Evolutionary conservation across 768 basidiomycete genomes (phyloP).

Genomic region (Boletus barrowsii): DNA sequence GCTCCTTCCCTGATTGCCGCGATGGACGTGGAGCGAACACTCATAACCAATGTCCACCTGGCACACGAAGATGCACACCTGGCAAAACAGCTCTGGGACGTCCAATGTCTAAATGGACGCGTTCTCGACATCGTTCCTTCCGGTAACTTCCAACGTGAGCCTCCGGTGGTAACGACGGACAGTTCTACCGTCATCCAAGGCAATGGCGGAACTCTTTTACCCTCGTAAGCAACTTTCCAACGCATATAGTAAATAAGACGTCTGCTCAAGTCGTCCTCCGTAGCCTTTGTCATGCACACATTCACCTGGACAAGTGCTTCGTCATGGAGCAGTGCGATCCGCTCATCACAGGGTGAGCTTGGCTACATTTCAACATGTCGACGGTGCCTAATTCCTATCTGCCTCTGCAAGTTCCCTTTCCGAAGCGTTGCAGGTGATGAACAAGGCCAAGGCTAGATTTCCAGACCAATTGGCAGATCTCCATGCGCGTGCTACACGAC

Average conservation of each 20-base stretch:
- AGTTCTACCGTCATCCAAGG: slow-evolving; percentile 18
- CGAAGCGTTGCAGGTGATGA: slow-evolving; percentile 54
- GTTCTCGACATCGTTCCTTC: slow-evolving; percentile 25
- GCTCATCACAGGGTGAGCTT: slow-evolving; percentile 49
- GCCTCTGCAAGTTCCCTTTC: slow-evolving; percentile 42
- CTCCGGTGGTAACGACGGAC: not conserved
- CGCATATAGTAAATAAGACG: slow-evolving; percentile 14
- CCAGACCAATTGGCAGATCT: slow-evolving; percentile 43
- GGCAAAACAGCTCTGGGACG: slow-evolving; percentile 31
- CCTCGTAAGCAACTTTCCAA: slow-evolving; percentile 25
- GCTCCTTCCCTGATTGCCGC: not conserved
- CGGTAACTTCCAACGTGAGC: not conserved
- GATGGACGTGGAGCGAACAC: slow-evolving; percentile 4
- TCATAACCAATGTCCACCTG: slow-evolving; percentile 30
- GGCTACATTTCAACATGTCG: not conserved
- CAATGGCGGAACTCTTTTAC: slow-evolving; percentile 29
- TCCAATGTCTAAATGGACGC: slow-evolving; percentile 29
- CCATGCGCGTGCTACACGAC: slow-evolving; percentile 47
- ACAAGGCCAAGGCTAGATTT: slow-evolving; percentile 49
- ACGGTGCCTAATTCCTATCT: not conserved
- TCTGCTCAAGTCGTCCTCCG: not conserved
- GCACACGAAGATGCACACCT: slow-evolving; percentile 26
- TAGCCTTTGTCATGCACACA: slow-evolving; percentile 58
- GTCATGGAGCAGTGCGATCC: slow-evolving; percentile 54
- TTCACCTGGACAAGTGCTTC: slow-evolving; percentile 70